Percentiles rank a stretch among this genome's conserved stretches.
Conservation (phyloP, 345 rosid genomes). For the Xanthoceras sorbifolium region DNA sequence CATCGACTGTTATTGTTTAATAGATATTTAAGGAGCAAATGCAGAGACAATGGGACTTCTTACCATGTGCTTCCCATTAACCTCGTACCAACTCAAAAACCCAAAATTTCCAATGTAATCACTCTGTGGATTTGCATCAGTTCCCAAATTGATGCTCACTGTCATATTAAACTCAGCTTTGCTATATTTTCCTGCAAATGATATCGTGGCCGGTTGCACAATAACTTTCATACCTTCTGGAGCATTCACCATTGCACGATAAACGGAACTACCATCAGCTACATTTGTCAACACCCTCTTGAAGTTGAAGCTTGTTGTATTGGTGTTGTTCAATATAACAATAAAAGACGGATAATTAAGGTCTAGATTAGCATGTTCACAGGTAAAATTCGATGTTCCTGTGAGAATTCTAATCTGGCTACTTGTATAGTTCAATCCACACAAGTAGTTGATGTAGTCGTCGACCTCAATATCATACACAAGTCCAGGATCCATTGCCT, state of each 20-base stretch:
- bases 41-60: constrained; percentile 49
- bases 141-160: background rate
- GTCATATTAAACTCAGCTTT: background rate
- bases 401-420: background rate
- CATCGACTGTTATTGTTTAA: too few relatives aligned
- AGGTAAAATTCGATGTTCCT: background rate
- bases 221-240: background rate
- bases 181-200: constrained; percentile 1
- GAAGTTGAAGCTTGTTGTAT: background rate
- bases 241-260: background rate
- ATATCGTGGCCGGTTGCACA: background rate
- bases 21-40: too few relatives aligned
- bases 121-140: constrained; percentile 20
- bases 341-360: background rate
- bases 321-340: background rate
- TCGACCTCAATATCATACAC: background rate
- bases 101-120: constrained; percentile 53
- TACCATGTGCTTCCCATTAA: constrained; percentile 38
- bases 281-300: constrained; percentile 20
- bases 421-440: background rate
- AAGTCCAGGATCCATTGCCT: constrained; percentile 13
- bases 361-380: constrained; percentile 3
- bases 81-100: constrained; percentile 47
- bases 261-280: constrained; percentile 5
- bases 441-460: constrained; percentile 4